phyloP scores from a whole-genome alignment of 441 rosid species.

The Manihot esculenta region DNA sequence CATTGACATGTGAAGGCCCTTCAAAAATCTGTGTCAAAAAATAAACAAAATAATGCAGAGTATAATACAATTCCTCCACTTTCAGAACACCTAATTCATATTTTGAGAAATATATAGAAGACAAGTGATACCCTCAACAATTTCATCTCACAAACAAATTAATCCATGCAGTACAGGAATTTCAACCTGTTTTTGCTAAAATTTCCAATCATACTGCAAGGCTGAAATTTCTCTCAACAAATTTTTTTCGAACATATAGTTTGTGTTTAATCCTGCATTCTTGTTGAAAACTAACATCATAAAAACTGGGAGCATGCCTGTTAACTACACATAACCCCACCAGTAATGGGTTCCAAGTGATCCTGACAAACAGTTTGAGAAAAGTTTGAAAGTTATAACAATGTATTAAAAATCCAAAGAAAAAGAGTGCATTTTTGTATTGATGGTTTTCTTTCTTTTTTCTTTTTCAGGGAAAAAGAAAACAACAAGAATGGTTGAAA shows the following conservation, averaged over 20 bases:
- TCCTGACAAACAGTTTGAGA: background rate
- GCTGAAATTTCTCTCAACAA: background rate
- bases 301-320: background rate
- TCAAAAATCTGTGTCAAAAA: slow-evolving; percentile 65
- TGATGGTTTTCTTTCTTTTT: background rate
- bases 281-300: background rate
- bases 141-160: background rate
- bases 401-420: background rate
- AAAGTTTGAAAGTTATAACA: background rate
- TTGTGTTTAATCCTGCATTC: background rate
- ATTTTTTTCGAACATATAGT: background rate
- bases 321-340: background rate
- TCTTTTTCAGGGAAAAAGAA: background rate
- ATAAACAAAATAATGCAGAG: background rate
- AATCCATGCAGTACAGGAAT: background rate
- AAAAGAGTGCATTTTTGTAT: too few species aligned
- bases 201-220: background rate
- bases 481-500: background rate
- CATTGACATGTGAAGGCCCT: slow-evolving; percentile 73
- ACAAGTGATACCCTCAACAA: too few species aligned
- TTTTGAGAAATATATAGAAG: background rate
- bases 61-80: background rate
- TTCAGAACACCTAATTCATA: background rate
- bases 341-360: background rate
- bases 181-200: background rate